Base-by-base conservation (phyloP, 495 filamentous ascomycete genomes). In the Extremus antarcticus region DNA sequence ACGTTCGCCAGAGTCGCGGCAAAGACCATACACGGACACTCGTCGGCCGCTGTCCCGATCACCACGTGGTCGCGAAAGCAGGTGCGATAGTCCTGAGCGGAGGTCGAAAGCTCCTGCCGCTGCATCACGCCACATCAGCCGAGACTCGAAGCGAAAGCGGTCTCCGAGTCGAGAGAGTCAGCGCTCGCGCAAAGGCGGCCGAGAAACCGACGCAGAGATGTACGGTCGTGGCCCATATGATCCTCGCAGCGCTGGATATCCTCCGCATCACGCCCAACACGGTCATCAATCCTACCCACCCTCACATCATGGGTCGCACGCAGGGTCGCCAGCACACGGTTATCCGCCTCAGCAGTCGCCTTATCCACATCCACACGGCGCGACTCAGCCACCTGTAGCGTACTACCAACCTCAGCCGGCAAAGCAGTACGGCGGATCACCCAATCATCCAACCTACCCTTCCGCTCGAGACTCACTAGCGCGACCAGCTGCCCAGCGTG, bases 231-330 rank as follows among this genome's bases (percentile, higher is more conserved):
- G 59, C 4, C 59, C 41, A 11, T 58, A 58, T 25, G 55, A 51
- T 16, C 59, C 23, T 4, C 25, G 58, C 83, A 10, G 58, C 29
- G 51, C 39, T 40, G 51, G 51, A 15, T 54, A 54, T 17, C 85
- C 87, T 35, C 78, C 78, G 39, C 75, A 78, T 9, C 75, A 78
- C 47, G 88, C 85, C 23, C 83, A 85, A 1, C 83, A 83, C 25
- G 72, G 76, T 45, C 79, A 78, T 57, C 77, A 80, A 68, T 75
- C 76, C 84, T 87, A 72, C 67, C 35, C 54, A 22, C n/a, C 23
- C 29, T 51, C 45, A 25, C 47, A 47, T 56, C 40, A 60, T 51
- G 55, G 39, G 56, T 58, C 56, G 20, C 50, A 67, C 39, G 43
- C 53, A 64, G 60, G 70, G 19, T 70, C 67, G 25, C 68, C 67